These are phyloP conservation scores for Populus tremula DNA, from an alignment of 345 rosid species.

Conservation along the genomic window DNA sequence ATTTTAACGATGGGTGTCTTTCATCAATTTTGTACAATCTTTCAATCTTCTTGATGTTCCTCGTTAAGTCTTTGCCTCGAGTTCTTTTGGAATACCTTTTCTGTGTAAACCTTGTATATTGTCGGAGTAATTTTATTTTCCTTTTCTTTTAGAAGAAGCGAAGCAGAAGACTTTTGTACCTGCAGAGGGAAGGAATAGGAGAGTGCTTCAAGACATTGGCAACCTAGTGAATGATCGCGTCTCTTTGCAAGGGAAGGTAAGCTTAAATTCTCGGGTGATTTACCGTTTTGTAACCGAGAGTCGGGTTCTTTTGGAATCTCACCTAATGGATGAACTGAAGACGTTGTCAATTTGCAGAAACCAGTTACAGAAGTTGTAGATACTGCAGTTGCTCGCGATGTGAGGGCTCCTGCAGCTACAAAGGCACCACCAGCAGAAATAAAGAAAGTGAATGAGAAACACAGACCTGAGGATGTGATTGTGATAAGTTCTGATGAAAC, in stretches of 20 bases:
- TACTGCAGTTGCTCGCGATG: slow-evolving; percentile 8
- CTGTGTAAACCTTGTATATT: not conserved
- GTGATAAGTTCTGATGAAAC: slow-evolving; percentile 55
- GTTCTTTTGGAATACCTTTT: not conserved
- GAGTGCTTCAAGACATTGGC: slow-evolving; percentile 77
- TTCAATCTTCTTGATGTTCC: not conserved
- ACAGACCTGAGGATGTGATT: slow-evolving; percentile 36
- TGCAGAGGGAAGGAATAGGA: slow-evolving; percentile 51
- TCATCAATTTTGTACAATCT: not conserved
- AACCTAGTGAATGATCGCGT: slow-evolving; percentile 52
- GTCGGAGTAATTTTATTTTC: not conserved
- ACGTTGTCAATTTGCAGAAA: slow-evolving; percentile 26
- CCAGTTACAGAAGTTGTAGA: slow-evolving; percentile 20
- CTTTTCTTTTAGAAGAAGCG: slow-evolving; percentile 32
- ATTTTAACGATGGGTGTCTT: not conserved
- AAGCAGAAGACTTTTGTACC: slow-evolving; percentile 43
- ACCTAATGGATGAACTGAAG: not conserved
- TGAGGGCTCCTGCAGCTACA: slow-evolving; percentile 9
- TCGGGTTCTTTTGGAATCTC: not conserved
- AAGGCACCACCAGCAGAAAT: slow-evolving; percentile 9
- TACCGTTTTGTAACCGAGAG: not conserved
- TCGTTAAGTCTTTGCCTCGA: not conserved
- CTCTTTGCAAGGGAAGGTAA: slow-evolving; percentile 48
- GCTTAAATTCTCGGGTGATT: not conserved
- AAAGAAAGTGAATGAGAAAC: slow-evolving; percentile 32